Conservation (phyloP, 1,284 basidiomycete species). For the Pseudozyma sp. region DNA sequence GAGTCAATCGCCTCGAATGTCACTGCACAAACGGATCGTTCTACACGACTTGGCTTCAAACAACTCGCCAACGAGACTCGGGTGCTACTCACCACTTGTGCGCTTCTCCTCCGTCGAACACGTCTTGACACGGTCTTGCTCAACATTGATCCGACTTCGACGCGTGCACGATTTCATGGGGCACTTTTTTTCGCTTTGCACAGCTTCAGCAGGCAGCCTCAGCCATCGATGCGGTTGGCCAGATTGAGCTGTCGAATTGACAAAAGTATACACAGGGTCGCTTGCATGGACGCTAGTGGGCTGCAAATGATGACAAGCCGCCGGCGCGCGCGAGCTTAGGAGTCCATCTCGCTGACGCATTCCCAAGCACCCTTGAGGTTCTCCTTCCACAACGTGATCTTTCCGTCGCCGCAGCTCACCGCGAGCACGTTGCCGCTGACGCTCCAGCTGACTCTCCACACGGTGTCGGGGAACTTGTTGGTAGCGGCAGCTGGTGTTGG, state of each 20-base stretch:
- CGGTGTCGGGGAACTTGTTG: conserved; percentile 70
- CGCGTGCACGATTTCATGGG: no score
- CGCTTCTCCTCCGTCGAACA: no score
- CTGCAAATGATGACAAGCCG: neutral
- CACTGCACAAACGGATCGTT: no score
- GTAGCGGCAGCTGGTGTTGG: conserved; percentile 12
- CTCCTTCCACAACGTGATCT: conserved; percentile 98
- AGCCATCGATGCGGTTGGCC: no score
- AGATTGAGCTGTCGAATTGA: neutral
- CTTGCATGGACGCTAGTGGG: neutral
- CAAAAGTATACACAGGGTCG: neutral
- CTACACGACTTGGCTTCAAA: no score
- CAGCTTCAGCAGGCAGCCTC: no score
- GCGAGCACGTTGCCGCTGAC: conserved; percentile 95
- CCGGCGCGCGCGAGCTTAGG: conserved; percentile 6
- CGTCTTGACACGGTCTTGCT: no score
- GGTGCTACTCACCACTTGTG: no score
- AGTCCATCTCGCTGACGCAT: conserved; percentile 75
- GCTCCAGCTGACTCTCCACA: conserved; percentile 98
- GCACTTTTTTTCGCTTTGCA: neutral
- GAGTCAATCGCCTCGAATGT: no score
- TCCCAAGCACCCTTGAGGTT: conserved; percentile 94
- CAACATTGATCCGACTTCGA: no score
- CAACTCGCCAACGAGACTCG: no score
- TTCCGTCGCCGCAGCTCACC: conserved; percentile 97